phyloP scores from a whole-genome alignment of 108 stramenopile species.

The Fragilaria crotonensis region DNA sequence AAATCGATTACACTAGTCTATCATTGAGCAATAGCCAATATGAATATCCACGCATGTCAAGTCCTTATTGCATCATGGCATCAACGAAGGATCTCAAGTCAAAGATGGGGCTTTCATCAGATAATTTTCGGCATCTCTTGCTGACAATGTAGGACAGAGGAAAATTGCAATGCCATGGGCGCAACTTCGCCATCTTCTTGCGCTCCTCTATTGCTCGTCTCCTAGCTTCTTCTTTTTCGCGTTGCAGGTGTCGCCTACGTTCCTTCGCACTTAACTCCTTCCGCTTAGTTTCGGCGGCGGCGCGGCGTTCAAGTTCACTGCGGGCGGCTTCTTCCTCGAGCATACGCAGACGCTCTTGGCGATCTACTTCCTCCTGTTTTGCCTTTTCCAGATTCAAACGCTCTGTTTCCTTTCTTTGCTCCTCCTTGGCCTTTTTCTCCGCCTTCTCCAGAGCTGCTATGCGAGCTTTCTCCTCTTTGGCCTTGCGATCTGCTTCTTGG shows the following conservation, averaged over 20 bases:
- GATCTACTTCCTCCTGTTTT: neutral
- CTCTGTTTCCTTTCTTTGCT: neutral
- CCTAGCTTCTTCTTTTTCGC: neutral
- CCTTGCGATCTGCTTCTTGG: constrained; percentile 1
- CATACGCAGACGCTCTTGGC: neutral
- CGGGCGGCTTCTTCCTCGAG: neutral
- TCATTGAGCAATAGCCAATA: no score
- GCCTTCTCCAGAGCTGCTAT: neutral
- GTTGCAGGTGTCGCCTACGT: neutral
- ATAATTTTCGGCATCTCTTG: neutral
- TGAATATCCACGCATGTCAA: no score
- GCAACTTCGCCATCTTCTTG: neutral
- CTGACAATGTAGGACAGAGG: neutral
- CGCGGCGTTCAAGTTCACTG: neutral
- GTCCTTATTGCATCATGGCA: constrained; percentile 1
- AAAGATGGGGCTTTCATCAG: neutral
- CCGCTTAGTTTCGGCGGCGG: neutral
- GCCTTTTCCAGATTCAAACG: neutral
- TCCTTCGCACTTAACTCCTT: neutral
- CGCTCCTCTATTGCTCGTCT: neutral
- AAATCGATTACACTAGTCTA: no score
- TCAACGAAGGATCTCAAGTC: neutral
- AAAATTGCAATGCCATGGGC: neutral
- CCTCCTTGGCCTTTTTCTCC: neutral
- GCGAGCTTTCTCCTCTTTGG: constrained; percentile 5